phyloP scores from a whole-genome alignment of 148 eudicot genomes.

The Polygonum aviculare region DNA sequence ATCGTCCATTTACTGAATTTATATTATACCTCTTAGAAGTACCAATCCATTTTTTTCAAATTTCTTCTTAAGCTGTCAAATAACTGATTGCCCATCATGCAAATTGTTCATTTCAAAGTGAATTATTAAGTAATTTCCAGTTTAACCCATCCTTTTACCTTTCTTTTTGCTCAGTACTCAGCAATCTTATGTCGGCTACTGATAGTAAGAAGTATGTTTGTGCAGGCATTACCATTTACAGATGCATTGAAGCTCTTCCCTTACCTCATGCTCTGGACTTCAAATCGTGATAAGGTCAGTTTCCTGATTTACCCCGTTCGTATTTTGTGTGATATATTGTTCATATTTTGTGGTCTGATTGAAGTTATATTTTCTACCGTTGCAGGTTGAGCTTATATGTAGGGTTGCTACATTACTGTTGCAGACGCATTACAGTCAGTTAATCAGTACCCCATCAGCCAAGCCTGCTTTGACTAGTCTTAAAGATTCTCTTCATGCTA shows the following conservation, averaged over 20 bases:
- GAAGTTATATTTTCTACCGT: not conserved
- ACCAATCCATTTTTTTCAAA: not conserved
- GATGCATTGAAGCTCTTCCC: constrained; percentile 92
- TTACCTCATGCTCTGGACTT: constrained; percentile 64
- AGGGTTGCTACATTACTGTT: constrained; percentile 56
- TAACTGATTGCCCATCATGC: not conserved
- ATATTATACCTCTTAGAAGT: not conserved
- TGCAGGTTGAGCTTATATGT: constrained; percentile 90
- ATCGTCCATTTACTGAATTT: not conserved
- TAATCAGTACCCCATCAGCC: constrained; percentile 61
- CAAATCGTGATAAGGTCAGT: constrained; percentile 67
- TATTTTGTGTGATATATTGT: not conserved
- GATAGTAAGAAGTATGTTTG: not conserved
- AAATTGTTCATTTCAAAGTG: not conserved
- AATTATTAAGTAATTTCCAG: not conserved
- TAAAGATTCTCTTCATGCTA: constrained; percentile 59
- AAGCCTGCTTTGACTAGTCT: constrained; percentile 60
- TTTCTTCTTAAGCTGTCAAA: not conserved
- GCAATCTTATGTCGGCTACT: not conserved
- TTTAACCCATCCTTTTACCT: not conserved
- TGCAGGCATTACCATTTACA: constrained; percentile 90
- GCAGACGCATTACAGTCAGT: constrained; percentile 75
- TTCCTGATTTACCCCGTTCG: not conserved
- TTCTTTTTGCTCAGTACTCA: not conserved
- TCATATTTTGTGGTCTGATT: not conserved